Conservation (phyloP, 2,329 filamentous ascomycete genomes). For the Colletotrichum spinosum region DNA sequence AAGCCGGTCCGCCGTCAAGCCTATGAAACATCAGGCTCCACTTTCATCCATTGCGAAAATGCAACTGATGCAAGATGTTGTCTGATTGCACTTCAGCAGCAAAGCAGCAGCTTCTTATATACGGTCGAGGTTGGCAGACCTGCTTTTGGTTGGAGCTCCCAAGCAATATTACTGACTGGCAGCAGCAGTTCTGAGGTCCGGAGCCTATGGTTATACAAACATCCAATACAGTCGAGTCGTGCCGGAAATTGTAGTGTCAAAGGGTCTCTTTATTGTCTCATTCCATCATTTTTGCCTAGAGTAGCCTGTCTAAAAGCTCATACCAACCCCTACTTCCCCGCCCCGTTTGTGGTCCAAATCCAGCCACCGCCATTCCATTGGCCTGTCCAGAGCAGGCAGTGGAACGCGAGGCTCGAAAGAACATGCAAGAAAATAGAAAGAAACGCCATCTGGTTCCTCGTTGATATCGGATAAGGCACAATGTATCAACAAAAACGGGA, state of each 20-base stretch:
- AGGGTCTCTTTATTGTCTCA: constrained; percentile 17
- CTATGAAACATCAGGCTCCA: no score
- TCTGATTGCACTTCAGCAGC: no score
- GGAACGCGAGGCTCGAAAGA: neutral
- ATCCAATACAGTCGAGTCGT: neutral
- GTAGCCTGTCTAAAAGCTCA: constrained; percentile 2
- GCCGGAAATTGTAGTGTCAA: neutral
- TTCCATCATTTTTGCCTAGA: constrained; percentile 21
- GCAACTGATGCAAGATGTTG: no score
- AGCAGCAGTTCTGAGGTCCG: no score
- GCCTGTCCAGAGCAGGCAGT: constrained; percentile 22
- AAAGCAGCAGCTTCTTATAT: no score
- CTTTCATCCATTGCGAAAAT: no score
- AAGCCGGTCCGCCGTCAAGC: no score
- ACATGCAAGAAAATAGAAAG: constrained; percentile 23
- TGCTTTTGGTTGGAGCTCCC: no score
- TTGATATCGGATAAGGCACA: constrained; percentile 28
- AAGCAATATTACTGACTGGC: no score
- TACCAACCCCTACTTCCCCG: constrained; percentile 1
- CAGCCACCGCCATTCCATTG: neutral
- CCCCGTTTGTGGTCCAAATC: constrained; percentile 18
- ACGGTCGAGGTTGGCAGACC: no score
- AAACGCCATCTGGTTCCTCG: constrained; percentile 21
- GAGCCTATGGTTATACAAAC: neutral
- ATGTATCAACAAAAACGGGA: constrained; percentile 15